phyloP scores from a whole-genome alignment of 192 early-diverging fungal species.

The Coemansia sp. region DNA sequence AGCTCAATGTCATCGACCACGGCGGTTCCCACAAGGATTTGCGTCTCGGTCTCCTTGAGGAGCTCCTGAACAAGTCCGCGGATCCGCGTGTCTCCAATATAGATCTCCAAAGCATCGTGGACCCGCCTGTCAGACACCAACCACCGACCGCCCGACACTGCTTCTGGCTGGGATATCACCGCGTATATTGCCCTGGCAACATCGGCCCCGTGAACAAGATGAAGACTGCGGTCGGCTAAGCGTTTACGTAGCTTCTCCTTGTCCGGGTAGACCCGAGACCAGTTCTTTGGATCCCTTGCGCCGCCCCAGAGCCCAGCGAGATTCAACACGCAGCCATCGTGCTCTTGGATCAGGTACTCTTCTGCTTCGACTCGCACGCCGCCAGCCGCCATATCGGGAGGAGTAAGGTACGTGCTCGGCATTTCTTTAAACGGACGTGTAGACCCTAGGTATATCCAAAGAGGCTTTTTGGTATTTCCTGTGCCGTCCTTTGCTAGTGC shows the following conservation, averaged over 20 bases:
- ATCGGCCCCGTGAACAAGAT: slow-evolving; percentile 48
- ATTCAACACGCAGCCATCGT: slow-evolving; percentile 38
- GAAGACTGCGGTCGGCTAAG: slow-evolving; percentile 40
- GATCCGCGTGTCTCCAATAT: slow-evolving; percentile 23
- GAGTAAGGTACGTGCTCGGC: slow-evolving; percentile 40
- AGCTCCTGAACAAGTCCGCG: slow-evolving; percentile 28
- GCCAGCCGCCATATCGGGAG: slow-evolving; percentile 18
- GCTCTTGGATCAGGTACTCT: slow-evolving; percentile 19
- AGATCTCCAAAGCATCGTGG: slow-evolving; percentile 39
- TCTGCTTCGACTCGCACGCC: slow-evolving; percentile 41
- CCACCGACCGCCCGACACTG: slow-evolving; percentile 27
- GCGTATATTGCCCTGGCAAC: slow-evolving; percentile 32
- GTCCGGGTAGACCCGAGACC: slow-evolving; percentile 39
- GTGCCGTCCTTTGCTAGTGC: neutral
- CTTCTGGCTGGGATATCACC: slow-evolving; percentile 1
- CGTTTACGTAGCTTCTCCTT: slow-evolving; percentile 32
- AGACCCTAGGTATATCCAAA: slow-evolving; percentile 49
- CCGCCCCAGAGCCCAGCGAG: slow-evolving; percentile 54
- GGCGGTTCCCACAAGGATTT: slow-evolving; percentile 15
- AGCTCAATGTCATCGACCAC: slow-evolving; percentile 22
- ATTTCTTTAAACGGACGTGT: slow-evolving; percentile 43
- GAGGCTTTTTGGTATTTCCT: neutral
- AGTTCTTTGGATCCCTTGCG: slow-evolving; percentile 30
- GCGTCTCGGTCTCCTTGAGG: slow-evolving; percentile 13
- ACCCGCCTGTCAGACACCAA: slow-evolving; percentile 41